Base-by-base conservation (phyloP, 2,329 filamentous ascomycete species). In the Seiridium unicorne region DNA sequence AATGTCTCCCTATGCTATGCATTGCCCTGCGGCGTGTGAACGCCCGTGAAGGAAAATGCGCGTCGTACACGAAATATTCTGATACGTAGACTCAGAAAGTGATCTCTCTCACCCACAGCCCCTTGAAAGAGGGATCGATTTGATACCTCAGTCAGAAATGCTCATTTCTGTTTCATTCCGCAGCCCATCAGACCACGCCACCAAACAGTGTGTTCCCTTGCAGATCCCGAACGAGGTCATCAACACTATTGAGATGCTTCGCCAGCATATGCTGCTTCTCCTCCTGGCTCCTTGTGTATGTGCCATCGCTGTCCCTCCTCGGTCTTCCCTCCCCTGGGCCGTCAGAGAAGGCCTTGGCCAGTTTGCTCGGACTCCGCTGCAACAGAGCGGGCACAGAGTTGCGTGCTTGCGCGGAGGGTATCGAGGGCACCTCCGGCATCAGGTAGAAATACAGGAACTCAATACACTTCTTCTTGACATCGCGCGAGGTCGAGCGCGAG, bases 371-470 rank as follows among this genome's bases (percentile, higher is more conserved):
- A 70, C 86, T 90, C 62, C 87, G 83, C 74, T 89, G 86, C 62
- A 88, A 75, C 69, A 88, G 80, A 32, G 76, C 78, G 6, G 82
- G 78, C 7, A 82, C 70, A 2, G 79, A 80, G 61, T 76, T 75
- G 55, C 75, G 76, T 55, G 74, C 73, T 60, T 75, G 77, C 62
- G 82, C 79, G 63, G 77, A 76, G 4, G 84, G 82, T 63, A 84
- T 82, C 26, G 83, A 79, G 49, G 83, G 88, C 0, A 85, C 86
- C 77, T 99, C 95, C 55, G 94, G 93, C 89, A 98, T 97, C 67
- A 99, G 88, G 76, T 98, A 99, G 76, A 98, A 98, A 81, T 98
- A 98, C 56, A 99, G 79, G 72, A 98, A 98, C 75, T 98, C 95
- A 67, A 97, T 89, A n/a, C 96, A 86, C 75, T 96, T 95, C 71